Percentiles rank a stretch among this genome's conserved stretches.
These are phyloP conservation scores for Penicillium manginii DNA, from an alignment of 495 filamentous ascomycete species.

Conservation along the genomic window DNA sequence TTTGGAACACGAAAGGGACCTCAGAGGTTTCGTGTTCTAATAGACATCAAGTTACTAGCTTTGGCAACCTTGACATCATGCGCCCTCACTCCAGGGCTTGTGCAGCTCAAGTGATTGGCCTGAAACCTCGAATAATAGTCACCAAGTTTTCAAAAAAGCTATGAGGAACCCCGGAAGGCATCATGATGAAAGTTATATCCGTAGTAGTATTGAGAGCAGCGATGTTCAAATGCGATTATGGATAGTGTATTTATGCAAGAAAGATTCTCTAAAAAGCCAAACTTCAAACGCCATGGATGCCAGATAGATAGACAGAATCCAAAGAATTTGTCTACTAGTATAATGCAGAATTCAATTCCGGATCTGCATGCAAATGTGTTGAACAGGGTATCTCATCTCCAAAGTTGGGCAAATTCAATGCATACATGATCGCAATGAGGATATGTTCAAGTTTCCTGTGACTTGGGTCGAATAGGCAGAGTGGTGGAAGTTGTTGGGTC, in stretches of 20 bases:
- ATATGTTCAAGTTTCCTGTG: slow-evolving; percentile 21
- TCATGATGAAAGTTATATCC: not conserved
- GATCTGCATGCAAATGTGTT: slow-evolving; percentile 30
- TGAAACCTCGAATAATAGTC: not conserved
- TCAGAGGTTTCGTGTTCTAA: slow-evolving; percentile 32
- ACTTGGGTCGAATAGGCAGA: slow-evolving; percentile 30
- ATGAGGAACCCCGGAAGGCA: no score
- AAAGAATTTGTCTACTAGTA: slow-evolving; percentile 14
- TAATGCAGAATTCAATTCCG: slow-evolving; percentile 26
- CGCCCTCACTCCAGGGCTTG: no score
- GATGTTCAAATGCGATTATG: slow-evolving; percentile 6
- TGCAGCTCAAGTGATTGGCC: not conserved
- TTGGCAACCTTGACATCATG: not conserved
- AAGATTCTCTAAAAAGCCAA: slow-evolving; percentile 9
- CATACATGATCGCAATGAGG: slow-evolving; percentile 7
- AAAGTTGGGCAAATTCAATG: slow-evolving; percentile 17
- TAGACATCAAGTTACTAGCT: not conserved
- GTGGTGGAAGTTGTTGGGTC: slow-evolving; percentile 13
- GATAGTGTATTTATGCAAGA: slow-evolving; percentile 3
- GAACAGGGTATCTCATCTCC: slow-evolving; percentile 29
- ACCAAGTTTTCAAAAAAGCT: not conserved
- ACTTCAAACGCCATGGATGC: slow-evolving; percentile 30
- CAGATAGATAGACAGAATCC: slow-evolving; percentile 9
- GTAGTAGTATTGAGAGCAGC: not conserved
- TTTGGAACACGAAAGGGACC: slow-evolving; percentile 26